phyloP scores from a whole-genome alignment of 805 yeast species.

The Candida tammaniensis region DNA sequence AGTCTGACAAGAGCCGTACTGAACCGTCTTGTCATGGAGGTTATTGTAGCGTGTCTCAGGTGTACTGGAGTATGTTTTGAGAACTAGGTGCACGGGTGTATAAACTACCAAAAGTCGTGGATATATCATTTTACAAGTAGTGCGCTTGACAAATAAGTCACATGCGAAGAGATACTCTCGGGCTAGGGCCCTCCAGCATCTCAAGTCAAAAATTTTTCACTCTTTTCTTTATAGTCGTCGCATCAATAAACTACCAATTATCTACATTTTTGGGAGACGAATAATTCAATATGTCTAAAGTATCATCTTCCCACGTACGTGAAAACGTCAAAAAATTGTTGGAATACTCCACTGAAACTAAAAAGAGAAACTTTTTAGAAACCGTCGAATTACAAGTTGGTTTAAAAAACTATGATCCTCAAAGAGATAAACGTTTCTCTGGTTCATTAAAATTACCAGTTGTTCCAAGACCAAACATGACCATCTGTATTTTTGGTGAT shows the following conservation, averaged over 20 bases:
- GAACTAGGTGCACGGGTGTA: neutral
- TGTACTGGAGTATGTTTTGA: no score
- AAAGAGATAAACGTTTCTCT: slow-evolving; percentile 99
- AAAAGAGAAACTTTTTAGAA: slow-evolving; percentile 99
- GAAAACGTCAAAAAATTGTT: slow-evolving; percentile 92
- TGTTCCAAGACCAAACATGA: slow-evolving; percentile 99
- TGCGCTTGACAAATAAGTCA: no score
- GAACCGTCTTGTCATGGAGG: slow-evolving; percentile 4
- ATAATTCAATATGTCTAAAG: slow-evolving; percentile 68
- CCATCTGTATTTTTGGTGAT: slow-evolving; percentile 99
- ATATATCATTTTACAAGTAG: no score
- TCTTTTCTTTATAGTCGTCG: slow-evolving; percentile 54
- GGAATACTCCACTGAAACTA: slow-evolving; percentile 87
- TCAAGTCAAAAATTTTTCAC: slow-evolving; percentile 7
- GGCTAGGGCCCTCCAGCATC: neutral
- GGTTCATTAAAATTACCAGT: slow-evolving; percentile 97
- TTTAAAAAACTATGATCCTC: slow-evolving; percentile 99
- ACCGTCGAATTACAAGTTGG: slow-evolving; percentile 99
- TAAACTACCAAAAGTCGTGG: neutral
- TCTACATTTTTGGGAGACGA: slow-evolving; percentile 77
- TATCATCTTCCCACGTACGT: slow-evolving; percentile 91
- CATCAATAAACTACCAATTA: slow-evolving; percentile 36
- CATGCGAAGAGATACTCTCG: no score
- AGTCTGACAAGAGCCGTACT: neutral
- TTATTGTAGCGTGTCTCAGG: no score